Evolutionary conservation across 2,329 filamentous ascomycete species (phyloP).

Genomic region (Thermothelomyces thermophilus): DNA sequence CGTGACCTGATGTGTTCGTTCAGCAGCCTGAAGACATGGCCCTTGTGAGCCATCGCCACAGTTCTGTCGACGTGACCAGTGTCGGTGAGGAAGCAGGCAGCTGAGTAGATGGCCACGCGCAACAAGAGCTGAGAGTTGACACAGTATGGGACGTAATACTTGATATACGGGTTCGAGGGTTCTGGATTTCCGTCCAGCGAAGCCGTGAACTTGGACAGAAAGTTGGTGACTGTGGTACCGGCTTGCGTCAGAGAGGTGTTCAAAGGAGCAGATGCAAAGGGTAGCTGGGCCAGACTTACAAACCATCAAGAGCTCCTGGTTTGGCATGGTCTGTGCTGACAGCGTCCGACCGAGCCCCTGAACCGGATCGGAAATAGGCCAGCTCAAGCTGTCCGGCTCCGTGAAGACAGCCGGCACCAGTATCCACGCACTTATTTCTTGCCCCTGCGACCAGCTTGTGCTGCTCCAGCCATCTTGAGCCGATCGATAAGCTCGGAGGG

Average conservation of each 20-base stretch:
- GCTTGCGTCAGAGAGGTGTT: not conserved
- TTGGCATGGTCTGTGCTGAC: constrained; percentile 30
- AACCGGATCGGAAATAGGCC: constrained; percentile 15
- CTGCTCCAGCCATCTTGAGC: constrained; percentile 16
- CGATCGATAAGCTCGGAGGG: constrained; percentile 24
- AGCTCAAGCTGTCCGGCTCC: constrained; percentile 2
- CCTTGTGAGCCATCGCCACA: constrained; percentile 38
- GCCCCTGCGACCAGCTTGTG: constrained; percentile 7
- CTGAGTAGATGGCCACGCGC: constrained; percentile 44
- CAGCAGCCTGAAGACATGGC: constrained; percentile 38
- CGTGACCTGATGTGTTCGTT: constrained; percentile 40
- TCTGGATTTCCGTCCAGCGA: constrained; percentile 44
- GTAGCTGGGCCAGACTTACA: constrained; percentile 32
- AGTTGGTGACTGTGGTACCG: constrained; percentile 35
- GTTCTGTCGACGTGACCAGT: constrained; percentile 40
- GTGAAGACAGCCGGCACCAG: constrained; percentile 7
- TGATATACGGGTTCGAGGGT: constrained; percentile 38
- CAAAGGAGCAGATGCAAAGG: not conserved
- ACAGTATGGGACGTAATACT: constrained; percentile 41
- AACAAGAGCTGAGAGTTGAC: constrained; percentile 44
- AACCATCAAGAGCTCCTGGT: constrained; percentile 42
- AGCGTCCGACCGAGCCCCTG: constrained; percentile 37
- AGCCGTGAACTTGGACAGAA: constrained; percentile 45
- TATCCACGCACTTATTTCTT: constrained; percentile 15
- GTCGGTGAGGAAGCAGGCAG: constrained; percentile 46